Evolutionary conservation across 768 basidiomycete species (phyloP).

Genomic region (Termitomyces bulborhizus): DNA sequence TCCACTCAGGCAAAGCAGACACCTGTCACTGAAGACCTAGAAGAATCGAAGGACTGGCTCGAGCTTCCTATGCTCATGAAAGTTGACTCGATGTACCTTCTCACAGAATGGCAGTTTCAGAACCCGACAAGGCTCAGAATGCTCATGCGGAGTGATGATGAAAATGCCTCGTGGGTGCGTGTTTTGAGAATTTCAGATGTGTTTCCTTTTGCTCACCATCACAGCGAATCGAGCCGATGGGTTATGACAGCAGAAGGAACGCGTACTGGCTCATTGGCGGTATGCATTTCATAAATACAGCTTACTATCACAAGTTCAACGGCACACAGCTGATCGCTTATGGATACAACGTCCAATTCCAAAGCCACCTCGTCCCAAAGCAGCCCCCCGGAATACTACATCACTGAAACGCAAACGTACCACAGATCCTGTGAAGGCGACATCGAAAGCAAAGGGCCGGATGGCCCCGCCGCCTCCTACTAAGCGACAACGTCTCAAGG

Average conservation of each 20-base stretch:
- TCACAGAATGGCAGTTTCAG: slow-evolving; percentile 86
- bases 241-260: slow-evolving; percentile 73
- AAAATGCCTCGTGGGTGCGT: slow-evolving; percentile 72
- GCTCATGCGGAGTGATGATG: slow-evolving; percentile 77
- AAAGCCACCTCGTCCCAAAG: slow-evolving; percentile 13
- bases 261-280: slow-evolving; percentile 85
- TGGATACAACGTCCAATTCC: slow-evolving; percentile 74
- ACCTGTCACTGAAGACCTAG: slow-evolving; percentile 16
- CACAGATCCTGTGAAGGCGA: slow-evolving; percentile 4
- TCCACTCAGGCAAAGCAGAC: slow-evolving; percentile 4
- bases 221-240: slow-evolving; percentile 81
- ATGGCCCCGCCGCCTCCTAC: slow-evolving; percentile 5
- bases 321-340: slow-evolving; percentile 59
- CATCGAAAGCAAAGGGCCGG: slow-evolving; percentile 11
- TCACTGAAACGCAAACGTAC: slow-evolving; percentile 36
- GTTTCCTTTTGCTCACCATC: slow-evolving; percentile 2
- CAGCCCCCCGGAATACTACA: slow-evolving; percentile 35
- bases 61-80: slow-evolving; percentile 65
- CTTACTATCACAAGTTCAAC: background rate
- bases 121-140: slow-evolving; percentile 63
- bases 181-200: background rate
- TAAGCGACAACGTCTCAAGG: slow-evolving; percentile 19
- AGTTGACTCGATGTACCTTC: slow-evolving; percentile 65
- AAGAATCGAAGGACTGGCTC: slow-evolving; percentile 59
- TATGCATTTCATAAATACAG: slow-evolving; percentile 24